These are phyloP conservation scores for Ascocoryne sarcoides DNA, from an alignment of 2,329 filamentous ascomycete genomes.

Conservation along the genomic window DNA sequence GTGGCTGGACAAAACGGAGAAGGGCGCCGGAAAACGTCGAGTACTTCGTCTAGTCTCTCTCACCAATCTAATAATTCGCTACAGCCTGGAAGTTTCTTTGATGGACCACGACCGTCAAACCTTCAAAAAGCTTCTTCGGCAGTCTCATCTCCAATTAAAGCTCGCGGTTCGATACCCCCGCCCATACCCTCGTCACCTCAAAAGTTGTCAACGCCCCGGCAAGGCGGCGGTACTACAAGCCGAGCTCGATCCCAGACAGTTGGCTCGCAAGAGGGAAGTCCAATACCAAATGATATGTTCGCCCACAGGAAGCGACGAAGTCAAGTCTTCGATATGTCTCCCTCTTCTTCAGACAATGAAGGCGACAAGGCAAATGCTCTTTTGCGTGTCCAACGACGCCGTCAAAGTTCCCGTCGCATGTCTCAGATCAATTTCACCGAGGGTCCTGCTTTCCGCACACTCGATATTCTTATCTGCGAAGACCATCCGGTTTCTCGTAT, in stretches of 20 bases:
- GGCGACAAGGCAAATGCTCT: conserved; percentile 85
- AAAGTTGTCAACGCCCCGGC: conserved; percentile 53
- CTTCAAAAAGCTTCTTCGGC: conserved; percentile 49
- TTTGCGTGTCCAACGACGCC: conserved; percentile 81
- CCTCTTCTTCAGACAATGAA: conserved; percentile 95
- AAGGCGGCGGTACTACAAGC: conserved; percentile 51
- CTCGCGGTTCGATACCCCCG: conserved; percentile 37
- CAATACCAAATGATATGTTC: conserved; percentile 55
- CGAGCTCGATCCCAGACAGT: conserved; percentile 84
- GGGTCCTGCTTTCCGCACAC: conserved; percentile 75
- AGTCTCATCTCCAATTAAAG: conserved; percentile 48
- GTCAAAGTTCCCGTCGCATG: conserved; percentile 90
- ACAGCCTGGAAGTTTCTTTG: conserved; percentile 63
- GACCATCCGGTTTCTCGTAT: conserved; percentile 94
- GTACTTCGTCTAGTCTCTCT: conserved; percentile 74
- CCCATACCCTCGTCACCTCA: conserved; percentile 47
- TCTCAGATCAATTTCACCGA: conserved; percentile 85
- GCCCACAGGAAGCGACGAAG: conserved; percentile 83
- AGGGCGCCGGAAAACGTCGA: conserved; percentile 78
- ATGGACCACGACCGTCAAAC: conserved; percentile 56
- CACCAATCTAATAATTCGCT: conserved; percentile 65
- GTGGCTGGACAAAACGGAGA: conserved; percentile 76
- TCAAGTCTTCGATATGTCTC: conserved; percentile 92
- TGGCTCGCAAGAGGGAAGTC: conserved; percentile 86
- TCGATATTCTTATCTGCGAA: conserved; percentile 94